Percentiles rank a stretch among this genome's conserved stretches.
Evolutionary conservation across 2,329 filamentous ascomycete genomes (phyloP).

Genomic region (Botrytis paeoniae): DNA sequence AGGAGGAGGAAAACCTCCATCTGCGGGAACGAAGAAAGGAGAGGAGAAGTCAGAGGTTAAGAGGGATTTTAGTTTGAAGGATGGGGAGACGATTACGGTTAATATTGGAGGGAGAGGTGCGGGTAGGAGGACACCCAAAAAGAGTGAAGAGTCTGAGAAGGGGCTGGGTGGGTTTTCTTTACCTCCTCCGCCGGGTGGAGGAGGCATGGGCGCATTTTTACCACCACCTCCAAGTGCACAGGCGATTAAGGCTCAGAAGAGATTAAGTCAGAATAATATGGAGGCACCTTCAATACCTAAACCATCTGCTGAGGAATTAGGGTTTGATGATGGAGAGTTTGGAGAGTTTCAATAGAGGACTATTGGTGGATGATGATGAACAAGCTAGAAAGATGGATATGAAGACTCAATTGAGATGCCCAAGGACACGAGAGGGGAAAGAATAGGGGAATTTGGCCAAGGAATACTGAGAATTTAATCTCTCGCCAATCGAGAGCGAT

Average conservation of each 20-base stretch:
- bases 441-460: background rate
- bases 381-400: background rate
- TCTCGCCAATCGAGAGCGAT: background rate
- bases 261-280: conserved; percentile 47
- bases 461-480: background rate
- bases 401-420: background rate
- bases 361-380: background rate
- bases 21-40: conserved; percentile 30
- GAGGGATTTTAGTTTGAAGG: conserved; percentile 81
- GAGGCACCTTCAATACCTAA: conserved; percentile 37
- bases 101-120: conserved; percentile 59
- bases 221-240: conserved; percentile 65
- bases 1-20: conserved; percentile 36
- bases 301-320: conserved; percentile 58
- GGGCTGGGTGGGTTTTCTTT: conserved; percentile 57
- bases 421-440: background rate
- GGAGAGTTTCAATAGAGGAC: conserved; percentile 64
- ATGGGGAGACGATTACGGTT: conserved; percentile 84
- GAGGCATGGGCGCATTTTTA: conserved; percentile 46
- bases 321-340: conserved; percentile 86
- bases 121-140: conserved; percentile 29
- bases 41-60: conserved; percentile 49
- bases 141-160: conserved; percentile 31
- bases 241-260: conserved; percentile 60
- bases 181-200: conserved; percentile 55